A percentile compares a stretch with the other conserved stretches of the same genome.
These are phyloP conservation scores for Neurospora sp. DNA, from an alignment of 495 filamentous ascomycete species.

Conservation along the genomic window DNA sequence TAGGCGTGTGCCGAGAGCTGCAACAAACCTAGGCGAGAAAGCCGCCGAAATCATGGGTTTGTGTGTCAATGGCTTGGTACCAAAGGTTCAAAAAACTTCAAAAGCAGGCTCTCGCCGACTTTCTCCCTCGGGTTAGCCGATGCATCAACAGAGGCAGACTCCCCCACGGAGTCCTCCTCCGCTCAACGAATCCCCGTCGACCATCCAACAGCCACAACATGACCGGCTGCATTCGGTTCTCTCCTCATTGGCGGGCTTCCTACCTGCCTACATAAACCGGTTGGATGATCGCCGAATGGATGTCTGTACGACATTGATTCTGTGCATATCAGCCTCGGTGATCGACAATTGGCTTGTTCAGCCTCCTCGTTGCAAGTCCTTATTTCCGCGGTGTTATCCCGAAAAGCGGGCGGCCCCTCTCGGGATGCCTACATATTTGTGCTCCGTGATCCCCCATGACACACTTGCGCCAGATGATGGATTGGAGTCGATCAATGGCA, in stretches of 20 bases:
- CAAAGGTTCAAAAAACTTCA: neutral
- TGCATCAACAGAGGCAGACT: neutral
- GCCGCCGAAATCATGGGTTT: neutral
- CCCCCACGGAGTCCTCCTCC: neutral
- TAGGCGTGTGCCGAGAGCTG: neutral
- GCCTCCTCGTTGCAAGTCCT: neutral
- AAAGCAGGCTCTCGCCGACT: neutral
- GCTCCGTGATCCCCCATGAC: no score
- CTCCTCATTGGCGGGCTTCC: neutral
- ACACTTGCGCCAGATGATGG: no score
- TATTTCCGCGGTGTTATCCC: neutral
- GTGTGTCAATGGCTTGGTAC: neutral
- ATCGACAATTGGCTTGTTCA: neutral
- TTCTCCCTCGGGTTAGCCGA: neutral
- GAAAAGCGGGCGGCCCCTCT: neutral
- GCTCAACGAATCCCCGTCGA: neutral
- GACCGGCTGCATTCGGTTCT: neutral
- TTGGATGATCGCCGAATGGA: neutral
- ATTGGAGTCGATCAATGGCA: no score
- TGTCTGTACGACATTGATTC: neutral
- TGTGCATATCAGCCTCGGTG: neutral
- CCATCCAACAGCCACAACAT: neutral
- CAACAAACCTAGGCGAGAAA: neutral
- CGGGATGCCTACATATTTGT: no score
- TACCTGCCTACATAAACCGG: neutral